Base-by-base conservation (phyloP, 495 filamentous ascomycete species). In the Aspergillus nidulans region DNA sequence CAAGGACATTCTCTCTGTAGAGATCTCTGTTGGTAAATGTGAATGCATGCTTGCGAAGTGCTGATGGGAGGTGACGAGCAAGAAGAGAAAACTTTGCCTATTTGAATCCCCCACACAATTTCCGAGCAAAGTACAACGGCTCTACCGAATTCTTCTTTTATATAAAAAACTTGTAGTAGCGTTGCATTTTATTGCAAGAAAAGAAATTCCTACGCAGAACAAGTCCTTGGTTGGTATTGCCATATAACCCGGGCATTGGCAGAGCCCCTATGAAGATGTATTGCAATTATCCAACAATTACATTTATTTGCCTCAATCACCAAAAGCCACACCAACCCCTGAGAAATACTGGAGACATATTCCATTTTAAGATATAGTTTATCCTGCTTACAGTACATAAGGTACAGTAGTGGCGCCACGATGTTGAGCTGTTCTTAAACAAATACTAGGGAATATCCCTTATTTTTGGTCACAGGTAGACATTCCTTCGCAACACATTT, bases 1-100 rank as follows among this genome's bases (percentile, higher is more conserved):
- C 26, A 28, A 28, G 9, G 26, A 28, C 26, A 28, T 28, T 71
- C 59, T 66, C 61, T 26, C 60, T 56, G 21, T 64, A 63, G 28
- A 71, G 45, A 62, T 69, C 66, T 55, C 59, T 58, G 45, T 73
- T 64, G 32, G 70, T 67, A 32, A 73, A 70, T 6, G 54, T 47
- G 49, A 62, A 62, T 44, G 50, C 47, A 61, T 72, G 64, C 53
- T 60, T 60, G 20, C 26, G 55, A 53, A 72, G 55, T 47, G 56
- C 57, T 3, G 45, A 58, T 46, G 64, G 59, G 50, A 72, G 63
- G 47, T 69, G 58, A 39, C 68, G 65, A 58, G 49, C 61, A 61
- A 67, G 63, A 60, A 64, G 49, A 57, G 49, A 59, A 55, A 61
- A 32, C 58, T 58, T 26, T 59, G 62, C 41, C 26, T 41, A 49